These are phyloP conservation scores for Linum lewisii DNA, from an alignment of 345 rosid genomes.

Conservation along the genomic window DNA sequence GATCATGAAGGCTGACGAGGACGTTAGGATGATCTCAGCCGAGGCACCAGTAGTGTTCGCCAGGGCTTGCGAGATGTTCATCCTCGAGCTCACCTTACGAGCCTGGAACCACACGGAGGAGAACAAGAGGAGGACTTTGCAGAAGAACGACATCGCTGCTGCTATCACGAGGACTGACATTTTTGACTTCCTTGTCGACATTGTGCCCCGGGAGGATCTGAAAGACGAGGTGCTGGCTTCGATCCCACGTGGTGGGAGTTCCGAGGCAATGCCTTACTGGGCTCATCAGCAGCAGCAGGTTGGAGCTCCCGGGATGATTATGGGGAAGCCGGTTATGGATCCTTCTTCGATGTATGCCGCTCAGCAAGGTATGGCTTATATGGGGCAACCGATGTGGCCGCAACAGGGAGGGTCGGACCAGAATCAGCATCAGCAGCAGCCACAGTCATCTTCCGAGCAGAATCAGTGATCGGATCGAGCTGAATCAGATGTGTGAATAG, in stretches of 20 bases:
- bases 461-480: not conserved
- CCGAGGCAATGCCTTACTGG: not conserved
- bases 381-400: not conserved
- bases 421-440: not conserved
- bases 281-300: not conserved
- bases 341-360: not conserved
- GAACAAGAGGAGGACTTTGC: slow-evolving; percentile 2
- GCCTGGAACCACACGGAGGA: slow-evolving; percentile 2
- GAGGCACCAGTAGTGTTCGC: not conserved
- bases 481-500: no score
- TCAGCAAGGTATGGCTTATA: not conserved
- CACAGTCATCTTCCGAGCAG: not conserved
- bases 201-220: not conserved
- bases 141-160: not conserved
- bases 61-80: slow-evolving; percentile 5
- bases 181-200: not conserved
- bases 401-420: not conserved
- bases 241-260: not conserved
- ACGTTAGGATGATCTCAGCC: slow-evolving; percentile 5
- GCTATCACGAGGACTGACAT: not conserved
- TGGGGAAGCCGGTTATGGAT: not conserved
- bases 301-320: not conserved
- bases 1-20: slow-evolving; percentile 1
- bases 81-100: not conserved
- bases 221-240: not conserved